phyloP scores from a whole-genome alignment of 192 early-diverging fungal genomes.

The Backusella mclennaniae region DNA sequence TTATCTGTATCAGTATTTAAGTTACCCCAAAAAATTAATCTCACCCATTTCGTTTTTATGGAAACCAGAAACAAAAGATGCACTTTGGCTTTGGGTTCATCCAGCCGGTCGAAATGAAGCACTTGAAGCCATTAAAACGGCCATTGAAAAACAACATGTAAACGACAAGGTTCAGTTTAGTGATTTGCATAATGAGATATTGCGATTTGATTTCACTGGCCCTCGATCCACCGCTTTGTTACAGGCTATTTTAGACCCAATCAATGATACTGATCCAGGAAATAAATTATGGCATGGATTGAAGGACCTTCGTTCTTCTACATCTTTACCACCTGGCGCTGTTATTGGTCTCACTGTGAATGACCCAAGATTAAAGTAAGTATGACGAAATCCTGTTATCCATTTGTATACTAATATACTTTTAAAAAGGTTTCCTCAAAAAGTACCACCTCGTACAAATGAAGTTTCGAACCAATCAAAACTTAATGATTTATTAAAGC shows the following conservation, averaged over 20 bases:
- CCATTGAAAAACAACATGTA: conserved; percentile 11
- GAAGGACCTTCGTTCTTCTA: conserved; percentile 55
- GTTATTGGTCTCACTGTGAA: conserved; percentile 76
- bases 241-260: conserved; percentile 55
- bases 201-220: conserved; percentile 87
- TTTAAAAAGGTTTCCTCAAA: conserved; percentile 51
- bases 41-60: conserved; percentile 79
- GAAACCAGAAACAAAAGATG: conserved; percentile 41
- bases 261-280: conserved; percentile 2
- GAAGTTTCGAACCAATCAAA: conserved; percentile 26
- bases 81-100: conserved; percentile 82
- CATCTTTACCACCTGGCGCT: conserved; percentile 75
- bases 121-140: conserved; percentile 27
- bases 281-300: conserved; percentile 45
- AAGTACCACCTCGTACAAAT: conserved; percentile 36
- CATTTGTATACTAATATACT: neutral
- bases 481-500: conserved; percentile 42
- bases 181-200: conserved; percentile 58
- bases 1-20: conserved; percentile 47
- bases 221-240: conserved; percentile 78
- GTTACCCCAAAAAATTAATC: conserved; percentile 62
- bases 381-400: neutral
- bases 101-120: conserved; percentile 60
- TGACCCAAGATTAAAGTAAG: conserved; percentile 82
- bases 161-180: conserved; percentile 1